A percentile compares a stretch with the other conserved stretches of the same genome.
Conservation (phyloP, 352 stramenopile species). For the Plasmopara muralis region DNA sequence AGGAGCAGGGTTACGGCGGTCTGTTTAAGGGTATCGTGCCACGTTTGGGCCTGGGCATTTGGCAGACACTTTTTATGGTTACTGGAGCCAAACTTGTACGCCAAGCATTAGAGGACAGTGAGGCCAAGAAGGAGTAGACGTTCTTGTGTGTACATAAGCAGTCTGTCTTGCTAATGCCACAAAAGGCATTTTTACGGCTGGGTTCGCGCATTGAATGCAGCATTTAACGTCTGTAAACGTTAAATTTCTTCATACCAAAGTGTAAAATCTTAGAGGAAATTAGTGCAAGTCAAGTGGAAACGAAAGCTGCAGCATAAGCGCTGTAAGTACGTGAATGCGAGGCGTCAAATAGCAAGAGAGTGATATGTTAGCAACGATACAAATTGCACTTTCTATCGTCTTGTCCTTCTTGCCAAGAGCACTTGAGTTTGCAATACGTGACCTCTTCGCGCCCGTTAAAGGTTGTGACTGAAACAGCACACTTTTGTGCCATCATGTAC, state of each 20-base stretch:
- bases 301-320: slow-evolving; percentile 24
- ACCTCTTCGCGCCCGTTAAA: slow-evolving; percentile 59
- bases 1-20: slow-evolving; percentile 71
- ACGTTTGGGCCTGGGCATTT: slow-evolving; percentile 79
- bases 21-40: slow-evolving; percentile 90
- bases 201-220: slow-evolving; percentile 17
- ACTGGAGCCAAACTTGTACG: slow-evolving; percentile 87
- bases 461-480: slow-evolving; percentile 29
- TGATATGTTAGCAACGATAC: neutral
- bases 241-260: slow-evolving; percentile 33
- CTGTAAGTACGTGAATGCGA: slow-evolving; percentile 2
- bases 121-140: slow-evolving; percentile 31
- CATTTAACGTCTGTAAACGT: neutral
- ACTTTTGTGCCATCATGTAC: slow-evolving; percentile 37
- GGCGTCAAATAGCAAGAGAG: neutral
- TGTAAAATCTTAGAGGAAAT: slow-evolving; percentile 34
- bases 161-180: neutral
- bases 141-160: neutral
- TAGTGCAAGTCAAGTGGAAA: slow-evolving; percentile 36
- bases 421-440: slow-evolving; percentile 43
- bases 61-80: slow-evolving; percentile 91
- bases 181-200: slow-evolving; percentile 10
- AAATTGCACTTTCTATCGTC: slow-evolving; percentile 11
- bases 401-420: slow-evolving; percentile 27
- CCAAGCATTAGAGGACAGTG: slow-evolving; percentile 66